phyloP scores from a whole-genome alignment of 202 grass and related monocot species.

The Zoysia matrella region DNA sequence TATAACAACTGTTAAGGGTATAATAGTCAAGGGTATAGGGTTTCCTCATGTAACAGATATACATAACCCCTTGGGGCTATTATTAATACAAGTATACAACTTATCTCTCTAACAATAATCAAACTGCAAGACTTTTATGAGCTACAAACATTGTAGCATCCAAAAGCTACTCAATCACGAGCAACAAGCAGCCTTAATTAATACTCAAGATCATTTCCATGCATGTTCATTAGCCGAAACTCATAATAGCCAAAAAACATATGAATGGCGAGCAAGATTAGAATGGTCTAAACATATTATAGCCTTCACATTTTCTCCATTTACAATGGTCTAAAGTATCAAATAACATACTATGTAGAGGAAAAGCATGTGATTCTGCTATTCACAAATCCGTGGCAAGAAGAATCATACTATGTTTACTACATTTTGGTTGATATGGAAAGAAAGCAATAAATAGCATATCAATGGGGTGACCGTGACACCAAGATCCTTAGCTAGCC shows the following conservation, averaged over 20 bases:
- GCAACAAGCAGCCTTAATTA: constrained; percentile 9
- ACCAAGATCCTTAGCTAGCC: not conserved
- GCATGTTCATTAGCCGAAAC: constrained; percentile 1
- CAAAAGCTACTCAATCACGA: constrained; percentile 23
- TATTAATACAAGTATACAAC: too few relatives aligned
- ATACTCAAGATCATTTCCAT: not conserved
- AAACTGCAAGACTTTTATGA: constrained; percentile 18
- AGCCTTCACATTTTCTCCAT: not conserved
- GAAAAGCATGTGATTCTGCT: not conserved
- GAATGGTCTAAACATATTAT: constrained; percentile 14
- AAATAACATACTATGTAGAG: not conserved
- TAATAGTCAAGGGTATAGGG: too few relatives aligned
- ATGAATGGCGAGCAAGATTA: not conserved
- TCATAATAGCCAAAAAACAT: constrained; percentile 5
- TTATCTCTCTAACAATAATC: not conserved
- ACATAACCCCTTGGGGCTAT: too few relatives aligned
- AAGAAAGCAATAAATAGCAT: not conserved
- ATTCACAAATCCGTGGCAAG: not conserved
- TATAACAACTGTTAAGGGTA: too few relatives aligned
- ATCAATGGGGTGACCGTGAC: not conserved
- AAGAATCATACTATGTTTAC: not conserved
- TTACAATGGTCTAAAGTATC: not conserved
- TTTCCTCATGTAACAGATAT: too few relatives aligned
- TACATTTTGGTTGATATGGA: not conserved
- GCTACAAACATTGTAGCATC: constrained; percentile 14